These are phyloP conservation scores for Moesziomyces aphidis DNA, from an alignment of 1,284 basidiomycete species.

Conservation along the genomic window DNA sequence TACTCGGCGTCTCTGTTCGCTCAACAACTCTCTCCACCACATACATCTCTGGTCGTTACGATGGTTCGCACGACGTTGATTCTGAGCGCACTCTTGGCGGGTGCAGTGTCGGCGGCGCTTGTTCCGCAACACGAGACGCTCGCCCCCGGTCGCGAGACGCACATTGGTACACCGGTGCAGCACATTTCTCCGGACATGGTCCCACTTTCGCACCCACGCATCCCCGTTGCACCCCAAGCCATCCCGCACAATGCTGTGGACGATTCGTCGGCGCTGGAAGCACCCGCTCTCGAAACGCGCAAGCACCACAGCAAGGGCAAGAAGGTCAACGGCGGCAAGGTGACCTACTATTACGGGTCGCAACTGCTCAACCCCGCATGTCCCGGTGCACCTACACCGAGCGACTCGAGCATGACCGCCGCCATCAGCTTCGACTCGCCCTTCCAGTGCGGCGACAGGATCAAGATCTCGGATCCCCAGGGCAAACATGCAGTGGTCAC, in stretches of 20 bases:
- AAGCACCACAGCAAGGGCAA: conserved; percentile 15
- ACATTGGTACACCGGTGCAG: too few relatives aligned
- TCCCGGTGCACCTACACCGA: conserved; percentile 12
- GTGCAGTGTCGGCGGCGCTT: too few relatives aligned
- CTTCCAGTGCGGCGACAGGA: conserved; percentile 34
- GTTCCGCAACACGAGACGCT: too few relatives aligned
- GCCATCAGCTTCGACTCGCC: conserved; percentile 33
- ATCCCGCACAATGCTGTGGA: not conserved
- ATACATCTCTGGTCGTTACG: not conserved
- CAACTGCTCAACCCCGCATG: conserved; percentile 38
- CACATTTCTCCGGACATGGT: not conserved
- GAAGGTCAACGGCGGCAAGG: conserved; percentile 16
- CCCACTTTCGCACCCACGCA: not conserved
- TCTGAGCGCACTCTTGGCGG: not conserved
- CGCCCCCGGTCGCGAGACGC: too few relatives aligned
- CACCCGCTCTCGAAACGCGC: conserved; percentile 2
- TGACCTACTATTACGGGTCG: conserved; percentile 31
- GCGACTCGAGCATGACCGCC: conserved; percentile 30
- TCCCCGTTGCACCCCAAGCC: not conserved
- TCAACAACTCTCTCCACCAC: too few relatives aligned
- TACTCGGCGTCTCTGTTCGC: too few relatives aligned
- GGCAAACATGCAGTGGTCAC: conserved; percentile 22
- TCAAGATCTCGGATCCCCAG: conserved; percentile 9
- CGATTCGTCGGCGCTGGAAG: not conserved
- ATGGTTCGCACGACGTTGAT: not conserved